Evolutionary conservation across 768 basidiomycete species (phyloP).

Genomic region (Termitomyces sp.): DNA sequence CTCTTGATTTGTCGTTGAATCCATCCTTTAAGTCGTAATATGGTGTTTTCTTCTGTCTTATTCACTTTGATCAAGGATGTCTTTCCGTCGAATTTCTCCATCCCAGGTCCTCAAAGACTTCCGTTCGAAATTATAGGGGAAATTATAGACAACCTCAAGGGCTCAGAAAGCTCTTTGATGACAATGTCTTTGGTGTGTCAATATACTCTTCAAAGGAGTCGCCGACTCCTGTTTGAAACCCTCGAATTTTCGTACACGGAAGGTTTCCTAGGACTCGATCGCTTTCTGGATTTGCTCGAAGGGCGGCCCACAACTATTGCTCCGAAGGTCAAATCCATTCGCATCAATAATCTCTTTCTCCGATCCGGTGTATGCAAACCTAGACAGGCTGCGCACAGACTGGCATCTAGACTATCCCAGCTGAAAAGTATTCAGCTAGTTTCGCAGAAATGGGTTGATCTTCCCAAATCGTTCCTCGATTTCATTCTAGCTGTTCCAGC

Average conservation of each 20-base stretch:
- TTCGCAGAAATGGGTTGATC: too few species aligned
- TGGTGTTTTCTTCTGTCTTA: neutral
- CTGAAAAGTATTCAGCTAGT: neutral
- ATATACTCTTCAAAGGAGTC: neutral
- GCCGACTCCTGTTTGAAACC: neutral
- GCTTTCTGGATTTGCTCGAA: neutral
- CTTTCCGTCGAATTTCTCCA: neutral
- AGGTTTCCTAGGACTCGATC: neutral
- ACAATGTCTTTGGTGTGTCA: neutral
- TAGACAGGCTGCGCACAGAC: neutral
- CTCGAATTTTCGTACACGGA: neutral
- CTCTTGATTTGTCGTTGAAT: neutral
- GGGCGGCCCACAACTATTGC: neutral
- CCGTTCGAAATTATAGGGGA: neutral
- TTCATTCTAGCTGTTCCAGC: neutral
- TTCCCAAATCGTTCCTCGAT: too few species aligned
- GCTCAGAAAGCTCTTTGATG: neutral
- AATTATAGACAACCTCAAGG: neutral
- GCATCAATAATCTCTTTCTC: neutral
- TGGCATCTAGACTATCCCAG: neutral
- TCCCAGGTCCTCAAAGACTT: neutral
- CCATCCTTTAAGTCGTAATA: neutral
- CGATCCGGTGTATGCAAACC: neutral
- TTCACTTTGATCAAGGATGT: neutral
- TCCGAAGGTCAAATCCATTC: neutral